These are phyloP conservation scores for Apophysomyces elegans DNA, from an alignment of 371 early-diverging fungal species.

Conservation along the genomic window DNA sequence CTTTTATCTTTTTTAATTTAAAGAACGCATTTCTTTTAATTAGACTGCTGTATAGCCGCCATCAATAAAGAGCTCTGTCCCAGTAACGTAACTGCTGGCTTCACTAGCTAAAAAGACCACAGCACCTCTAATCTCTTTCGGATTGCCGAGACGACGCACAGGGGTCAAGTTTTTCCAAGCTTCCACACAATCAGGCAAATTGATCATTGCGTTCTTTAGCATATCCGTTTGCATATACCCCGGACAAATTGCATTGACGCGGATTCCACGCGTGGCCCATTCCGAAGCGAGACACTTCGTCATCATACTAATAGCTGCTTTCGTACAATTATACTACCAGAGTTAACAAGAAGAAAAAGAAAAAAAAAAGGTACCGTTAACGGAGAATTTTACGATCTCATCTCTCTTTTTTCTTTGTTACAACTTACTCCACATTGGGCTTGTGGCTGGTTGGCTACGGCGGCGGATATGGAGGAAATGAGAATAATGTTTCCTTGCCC, in stretches of 20 bases:
- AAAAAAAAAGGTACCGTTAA: background rate
- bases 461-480: constrained; percentile 50
- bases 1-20: background rate
- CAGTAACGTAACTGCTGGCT: constrained; percentile 61
- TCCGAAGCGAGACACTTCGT: constrained; percentile 39
- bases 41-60: constrained; percentile 39
- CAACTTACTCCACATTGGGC: constrained; percentile 47
- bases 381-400: background rate
- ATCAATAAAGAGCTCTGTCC: constrained; percentile 42
- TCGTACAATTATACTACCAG: constrained; percentile 37
- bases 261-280: constrained; percentile 42
- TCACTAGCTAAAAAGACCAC: constrained; percentile 70
- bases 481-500: constrained; percentile 47
- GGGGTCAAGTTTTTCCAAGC: constrained; percentile 33
- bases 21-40: background rate
- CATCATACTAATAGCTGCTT: constrained; percentile 59
- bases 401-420: background rate
- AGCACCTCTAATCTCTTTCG: constrained; percentile 68
- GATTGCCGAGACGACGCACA: constrained; percentile 51
- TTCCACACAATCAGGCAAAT: constrained; percentile 22
- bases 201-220: constrained; percentile 22
- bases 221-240: constrained; percentile 44
- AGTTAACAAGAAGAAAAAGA: background rate
- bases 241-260: constrained; percentile 43
- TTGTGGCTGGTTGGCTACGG: constrained; percentile 53